Base-by-base conservation (phyloP, 2,329 filamentous ascomycete genomes). In the Talaromyces amestolkiae region DNA sequence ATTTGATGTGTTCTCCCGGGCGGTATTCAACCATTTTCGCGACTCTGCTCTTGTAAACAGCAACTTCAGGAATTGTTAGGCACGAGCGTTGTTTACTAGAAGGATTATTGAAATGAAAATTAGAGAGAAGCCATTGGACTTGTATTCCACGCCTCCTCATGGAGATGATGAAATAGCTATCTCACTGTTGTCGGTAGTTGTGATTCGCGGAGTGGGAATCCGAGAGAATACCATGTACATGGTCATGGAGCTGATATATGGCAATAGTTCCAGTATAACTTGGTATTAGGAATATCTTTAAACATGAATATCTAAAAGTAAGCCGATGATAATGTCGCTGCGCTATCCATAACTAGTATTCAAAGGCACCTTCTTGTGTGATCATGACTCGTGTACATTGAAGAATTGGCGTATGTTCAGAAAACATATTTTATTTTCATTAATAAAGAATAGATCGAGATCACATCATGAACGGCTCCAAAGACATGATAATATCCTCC, bases 401-500 rank as follows among this genome's bases (percentile, higher is more conserved):
- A 8, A 35, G 7, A 24, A 9, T 1, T 9, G 11, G 31, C 3
- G n/a, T 39, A 22, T 15, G 51, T 54, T 10, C 17, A 22, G 1
- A 13, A 10, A 24, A 15, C 27, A 24, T 15, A 43, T 7, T 6
- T 1, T 31, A 41, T 31, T 27, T 59, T 19, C 15, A 43, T 1
- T 3, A 10, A 7, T 27, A 7, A 15, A 31, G 24, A 11, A 2
- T n/a, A 6, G 2, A 10, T 9, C 17, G 10, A 15, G 15, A 37
- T 61, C 4, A 65, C 31, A 39, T 45, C 19, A 59, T 45, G n/a
- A 49, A 39, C 8, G 51, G 49, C 13, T 41, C 41, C 19, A 58
- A 33, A n/a, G 64, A 58, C 43, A 54, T 47, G 13, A 65, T 53
- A 27, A 65, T 65, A 58, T 65, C 64, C 33, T 65, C 64, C 41